A percentile compares a stretch with the other conserved stretches of the same genome.
phyloP scores from a whole-genome alignment of 192 early-diverging fungal genomes.

The Linnemannia exigua region DNA sequence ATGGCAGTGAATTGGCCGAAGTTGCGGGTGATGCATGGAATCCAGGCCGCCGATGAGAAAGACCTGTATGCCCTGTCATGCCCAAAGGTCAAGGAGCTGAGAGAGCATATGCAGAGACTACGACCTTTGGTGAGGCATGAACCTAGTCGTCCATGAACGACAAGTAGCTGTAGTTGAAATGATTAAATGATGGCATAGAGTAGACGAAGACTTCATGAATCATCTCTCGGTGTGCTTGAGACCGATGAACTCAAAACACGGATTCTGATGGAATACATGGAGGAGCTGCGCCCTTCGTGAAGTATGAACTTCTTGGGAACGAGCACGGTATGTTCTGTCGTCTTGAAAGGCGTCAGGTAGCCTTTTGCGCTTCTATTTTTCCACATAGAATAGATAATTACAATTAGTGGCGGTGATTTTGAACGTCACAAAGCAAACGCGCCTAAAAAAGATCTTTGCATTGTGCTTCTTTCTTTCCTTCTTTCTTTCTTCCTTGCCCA shows the following conservation, averaged over 20 bases:
- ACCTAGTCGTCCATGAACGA: background rate
- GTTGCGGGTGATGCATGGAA: background rate
- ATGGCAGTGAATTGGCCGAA: background rate
- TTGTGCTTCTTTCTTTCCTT: too few relatives aligned
- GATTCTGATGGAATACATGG: background rate
- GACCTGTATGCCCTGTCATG: background rate
- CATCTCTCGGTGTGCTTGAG: background rate
- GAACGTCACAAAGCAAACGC: too few relatives aligned
- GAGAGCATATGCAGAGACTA: background rate
- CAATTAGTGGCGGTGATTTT: too few relatives aligned
- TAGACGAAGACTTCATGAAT: too few relatives aligned
- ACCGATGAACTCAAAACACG: background rate
- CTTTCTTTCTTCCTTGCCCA: too few relatives aligned
- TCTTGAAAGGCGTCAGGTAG: too few relatives aligned
- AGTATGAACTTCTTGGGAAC: too few relatives aligned
- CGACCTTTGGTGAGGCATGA: slow-evolving; percentile 1
- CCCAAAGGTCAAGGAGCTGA: background rate
- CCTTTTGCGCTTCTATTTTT: too few relatives aligned
- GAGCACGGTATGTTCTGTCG: too few relatives aligned
- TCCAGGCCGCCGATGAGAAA: background rate
- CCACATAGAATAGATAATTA: too few relatives aligned
- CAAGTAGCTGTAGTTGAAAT: background rate
- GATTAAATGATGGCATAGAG: too few relatives aligned
- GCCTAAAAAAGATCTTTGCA: too few relatives aligned
- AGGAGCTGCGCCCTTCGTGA: background rate